Conservation (phyloP, 2,329 filamentous ascomycete species). For the Alternaria atra region DNA sequence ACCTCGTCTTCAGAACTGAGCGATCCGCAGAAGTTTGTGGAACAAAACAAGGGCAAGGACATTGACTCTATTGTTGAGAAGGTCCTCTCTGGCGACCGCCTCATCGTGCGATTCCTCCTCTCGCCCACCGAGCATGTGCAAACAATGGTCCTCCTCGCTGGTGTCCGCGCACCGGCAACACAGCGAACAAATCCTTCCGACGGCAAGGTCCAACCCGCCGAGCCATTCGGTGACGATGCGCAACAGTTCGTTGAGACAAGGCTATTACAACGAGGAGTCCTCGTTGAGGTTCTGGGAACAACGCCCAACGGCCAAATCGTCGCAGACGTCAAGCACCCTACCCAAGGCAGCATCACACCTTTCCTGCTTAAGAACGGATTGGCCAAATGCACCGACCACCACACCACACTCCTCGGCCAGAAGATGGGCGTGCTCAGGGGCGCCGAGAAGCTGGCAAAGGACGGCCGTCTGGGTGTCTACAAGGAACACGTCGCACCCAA, state of each 20-base stretch:
- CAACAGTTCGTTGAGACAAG: slow-evolving; percentile 86
- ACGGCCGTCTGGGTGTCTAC: slow-evolving; percentile 79
- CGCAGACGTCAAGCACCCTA: slow-evolving; percentile 82
- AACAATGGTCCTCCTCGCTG: slow-evolving; percentile 87
- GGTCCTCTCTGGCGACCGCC: slow-evolving; percentile 88
- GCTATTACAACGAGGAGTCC: slow-evolving; percentile 84
- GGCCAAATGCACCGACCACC: slow-evolving; percentile 92
- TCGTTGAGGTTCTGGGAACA: slow-evolving; percentile 82
- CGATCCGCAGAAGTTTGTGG: slow-evolving; percentile 77
- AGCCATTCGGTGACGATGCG: slow-evolving; percentile 90
- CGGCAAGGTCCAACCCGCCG: slow-evolving; percentile 81
- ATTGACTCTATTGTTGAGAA: slow-evolving; percentile 86
- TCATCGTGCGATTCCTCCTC: slow-evolving; percentile 83
- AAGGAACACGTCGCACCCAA: slow-evolving; percentile 78
- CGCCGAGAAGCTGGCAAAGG: slow-evolving; percentile 86
- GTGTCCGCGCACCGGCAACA: slow-evolving; percentile 88
- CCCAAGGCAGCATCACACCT: slow-evolving; percentile 86
- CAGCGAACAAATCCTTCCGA: slow-evolving; percentile 82
- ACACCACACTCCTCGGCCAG: slow-evolving; percentile 87
- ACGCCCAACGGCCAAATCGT: slow-evolving; percentile 94
- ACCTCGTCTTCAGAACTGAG: slow-evolving; percentile 83
- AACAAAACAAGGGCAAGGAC: slow-evolving; percentile 83
- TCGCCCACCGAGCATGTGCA: slow-evolving; percentile 86
- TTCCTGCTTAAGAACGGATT: slow-evolving; percentile 90
- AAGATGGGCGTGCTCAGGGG: slow-evolving; percentile 87